phyloP scores from a whole-genome alignment of 2,329 filamentous ascomycete species.

The Akanthomyces lecanii region DNA sequence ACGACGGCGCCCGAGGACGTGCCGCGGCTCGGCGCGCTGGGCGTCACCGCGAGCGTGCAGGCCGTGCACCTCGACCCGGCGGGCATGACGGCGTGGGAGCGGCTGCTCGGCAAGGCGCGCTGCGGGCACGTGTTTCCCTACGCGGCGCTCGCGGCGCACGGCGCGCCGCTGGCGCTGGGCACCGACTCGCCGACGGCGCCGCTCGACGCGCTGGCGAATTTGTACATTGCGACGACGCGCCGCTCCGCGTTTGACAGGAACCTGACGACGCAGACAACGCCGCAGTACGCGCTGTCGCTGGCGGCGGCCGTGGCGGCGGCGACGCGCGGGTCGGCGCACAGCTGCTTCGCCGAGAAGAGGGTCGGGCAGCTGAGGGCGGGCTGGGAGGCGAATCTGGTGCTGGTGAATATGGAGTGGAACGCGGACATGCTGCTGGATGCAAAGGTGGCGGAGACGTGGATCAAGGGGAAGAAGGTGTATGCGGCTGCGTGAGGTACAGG shows the following conservation, averaged over 20 bases:
- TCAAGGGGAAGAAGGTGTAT: constrained; percentile 38
- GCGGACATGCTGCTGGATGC: constrained; percentile 42
- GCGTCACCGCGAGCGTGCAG: constrained; percentile 58
- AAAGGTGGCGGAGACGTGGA: constrained; percentile 50
- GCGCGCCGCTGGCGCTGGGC: constrained; percentile 53
- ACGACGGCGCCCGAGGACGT: constrained; percentile 52
- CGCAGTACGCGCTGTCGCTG: constrained; percentile 45
- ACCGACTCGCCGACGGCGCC: constrained; percentile 58
- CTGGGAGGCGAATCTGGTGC: constrained; percentile 51
- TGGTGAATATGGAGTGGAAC: constrained; percentile 45
- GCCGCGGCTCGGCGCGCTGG: constrained; percentile 49
- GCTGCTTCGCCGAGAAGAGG: constrained; percentile 47
- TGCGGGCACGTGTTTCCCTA: constrained; percentile 60
- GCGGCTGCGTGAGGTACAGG: neutral
- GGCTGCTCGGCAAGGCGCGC: constrained; percentile 49
- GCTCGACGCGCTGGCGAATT: constrained; percentile 48
- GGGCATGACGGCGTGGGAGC: constrained; percentile 57
- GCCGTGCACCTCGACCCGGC: constrained; percentile 58
- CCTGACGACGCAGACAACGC: constrained; percentile 38
- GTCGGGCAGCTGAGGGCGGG: constrained; percentile 47
- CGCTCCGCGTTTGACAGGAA: constrained; percentile 42
- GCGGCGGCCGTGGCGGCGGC: constrained; percentile 47
- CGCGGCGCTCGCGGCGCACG: constrained; percentile 52
- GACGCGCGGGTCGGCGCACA: constrained; percentile 47
- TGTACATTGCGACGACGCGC: constrained; percentile 56